Evolutionary conservation across 768 basidiomycete species (phyloP), one percentile per base, ranked within the genome.

Genomic region (Tricholoma matsutake): DNA sequence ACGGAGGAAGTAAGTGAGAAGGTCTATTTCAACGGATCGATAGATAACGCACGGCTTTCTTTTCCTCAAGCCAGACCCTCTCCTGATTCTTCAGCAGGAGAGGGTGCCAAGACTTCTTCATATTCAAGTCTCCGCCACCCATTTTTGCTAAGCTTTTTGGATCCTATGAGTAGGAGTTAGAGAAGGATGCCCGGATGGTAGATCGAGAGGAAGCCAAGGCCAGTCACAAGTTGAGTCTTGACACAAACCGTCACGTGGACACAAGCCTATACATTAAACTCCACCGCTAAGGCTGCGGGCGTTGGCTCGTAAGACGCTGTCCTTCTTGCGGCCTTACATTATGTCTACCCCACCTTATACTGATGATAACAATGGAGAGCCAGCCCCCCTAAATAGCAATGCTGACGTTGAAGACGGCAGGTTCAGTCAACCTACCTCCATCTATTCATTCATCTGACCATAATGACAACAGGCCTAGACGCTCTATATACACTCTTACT

Each of bases 61-160:
- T 95, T 76, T 99, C 97, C 75, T 96, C 92, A 59, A 98, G 83
- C 96, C 97, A 98, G 69, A 98, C 97, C 85, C 92, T 87, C 87
- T 96, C 94, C 88, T 98, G 96, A 78, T 96, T 96, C 73, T 94
- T 94, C 76, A 97, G 76, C 76, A 96, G 91, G 83, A 95, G 88
- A 84, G 96, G 96, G 74, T 98, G 96, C 96, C 96, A 98, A 65
- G 93, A 95, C 84, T 97, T 96, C 78, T 92, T 97, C 96, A 98
- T 98, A 72, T 98, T 98, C 73, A 98, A 82, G 75, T 98, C 96
- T 63, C 92, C 96, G 61, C 96, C 95, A 86, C 96, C 96, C 96
- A 98, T 98, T 69, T 89, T 97, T 82, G 68, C 67, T 70, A 58
- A 63, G 55, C 71, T 68, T 59, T 45, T 59, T 28, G 25, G 60